Conservation (phyloP, 495 filamentous ascomycete species). For the Penicillium fimorum region DNA sequence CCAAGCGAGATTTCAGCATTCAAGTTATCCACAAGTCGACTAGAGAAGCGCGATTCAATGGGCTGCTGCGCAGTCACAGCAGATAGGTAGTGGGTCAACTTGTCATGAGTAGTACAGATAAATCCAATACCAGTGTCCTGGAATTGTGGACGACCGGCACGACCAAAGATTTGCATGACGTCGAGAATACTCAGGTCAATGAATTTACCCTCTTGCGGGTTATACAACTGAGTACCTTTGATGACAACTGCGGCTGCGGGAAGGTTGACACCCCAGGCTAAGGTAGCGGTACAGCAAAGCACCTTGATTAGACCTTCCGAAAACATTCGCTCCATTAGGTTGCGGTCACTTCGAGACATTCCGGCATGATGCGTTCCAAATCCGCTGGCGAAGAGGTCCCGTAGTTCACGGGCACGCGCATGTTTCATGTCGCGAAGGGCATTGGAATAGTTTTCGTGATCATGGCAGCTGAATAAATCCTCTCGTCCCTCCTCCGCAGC, state of each 20-base stretch:
- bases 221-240: conserved; percentile 96
- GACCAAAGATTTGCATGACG: conserved; percentile 97
- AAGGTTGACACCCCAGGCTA: conserved; percentile 96
- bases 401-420: conserved; percentile 77
- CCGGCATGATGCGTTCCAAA: conserved; percentile 96
- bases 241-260: conserved; percentile 92
- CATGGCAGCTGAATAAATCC: conserved; percentile 68
- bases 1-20: conserved; percentile 94
- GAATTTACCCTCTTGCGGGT: conserved; percentile 92
- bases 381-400: conserved; percentile 85
- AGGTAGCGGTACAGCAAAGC: conserved; percentile 94
- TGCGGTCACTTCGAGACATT: conserved; percentile 88
- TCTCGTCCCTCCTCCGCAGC: conserved; percentile 73
- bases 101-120: conserved; percentile 93
- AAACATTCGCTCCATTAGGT: conserved; percentile 89
- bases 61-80: conserved; percentile 94
- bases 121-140: conserved; percentile 95
- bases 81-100: conserved; percentile 83
- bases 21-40: conserved; percentile 89
- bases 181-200: conserved; percentile 96
- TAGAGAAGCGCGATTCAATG: conserved; percentile 91
- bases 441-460: conserved; percentile 68
- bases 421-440: conserved; percentile 79
- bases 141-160: conserved; percentile 95
- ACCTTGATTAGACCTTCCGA: conserved; percentile 86